phyloP scores from a whole-genome alignment of 2,329 filamentous ascomycete species.

The Trichoderma harzianum region DNA sequence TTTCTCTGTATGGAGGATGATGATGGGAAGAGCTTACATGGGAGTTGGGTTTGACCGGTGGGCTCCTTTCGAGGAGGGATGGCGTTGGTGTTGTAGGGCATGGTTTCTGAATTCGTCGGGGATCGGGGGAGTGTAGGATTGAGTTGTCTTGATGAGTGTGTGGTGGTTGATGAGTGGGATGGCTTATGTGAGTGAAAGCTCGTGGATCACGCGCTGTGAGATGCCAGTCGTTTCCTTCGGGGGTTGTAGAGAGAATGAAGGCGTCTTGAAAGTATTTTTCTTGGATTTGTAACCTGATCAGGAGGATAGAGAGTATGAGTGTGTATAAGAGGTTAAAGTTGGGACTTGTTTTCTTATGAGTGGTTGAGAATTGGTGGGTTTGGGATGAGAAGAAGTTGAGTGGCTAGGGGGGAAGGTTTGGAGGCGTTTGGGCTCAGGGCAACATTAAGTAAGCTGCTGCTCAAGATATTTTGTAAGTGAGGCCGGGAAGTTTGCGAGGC shows the following conservation, averaged over 20 bases:
- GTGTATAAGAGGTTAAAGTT: neutral
- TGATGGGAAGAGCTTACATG: slow-evolving; percentile 57
- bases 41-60: slow-evolving; percentile 80
- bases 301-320: neutral
- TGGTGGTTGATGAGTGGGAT: neutral
- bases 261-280: neutral
- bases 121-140: too few relatives aligned
- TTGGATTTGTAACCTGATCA: too few relatives aligned
- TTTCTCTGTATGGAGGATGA: neutral
- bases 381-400: neutral
- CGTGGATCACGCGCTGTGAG: neutral
- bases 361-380: neutral
- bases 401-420: neutral
- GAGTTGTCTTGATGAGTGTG: neutral
- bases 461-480: neutral
- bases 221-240: neutral
- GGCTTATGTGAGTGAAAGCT: neutral
- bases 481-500: neutral
- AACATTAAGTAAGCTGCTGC: slow-evolving; percentile 3
- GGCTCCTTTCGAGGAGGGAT: slow-evolving; percentile 78
- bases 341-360: neutral
- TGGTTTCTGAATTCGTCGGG: slow-evolving; percentile 35
- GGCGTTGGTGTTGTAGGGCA: slow-evolving; percentile 88
- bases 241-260: neutral
- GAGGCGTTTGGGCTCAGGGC: neutral